These are phyloP conservation scores for Rosa persica DNA, from an alignment of 306 rosid species.

Conservation along the genomic window DNA sequence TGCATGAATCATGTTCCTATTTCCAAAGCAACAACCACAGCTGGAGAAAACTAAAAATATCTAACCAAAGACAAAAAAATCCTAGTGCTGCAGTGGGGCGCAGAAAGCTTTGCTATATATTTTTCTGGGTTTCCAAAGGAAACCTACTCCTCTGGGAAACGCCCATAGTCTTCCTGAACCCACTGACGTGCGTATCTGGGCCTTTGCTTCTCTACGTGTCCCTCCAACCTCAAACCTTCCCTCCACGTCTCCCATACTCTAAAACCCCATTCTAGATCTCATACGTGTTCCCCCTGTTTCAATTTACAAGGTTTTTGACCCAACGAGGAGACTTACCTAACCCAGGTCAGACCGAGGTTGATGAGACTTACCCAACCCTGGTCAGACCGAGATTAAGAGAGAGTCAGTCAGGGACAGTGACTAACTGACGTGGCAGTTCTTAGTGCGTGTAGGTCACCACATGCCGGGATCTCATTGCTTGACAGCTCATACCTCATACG, in stretches of 20 bases:
- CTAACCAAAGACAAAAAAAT: not conserved
- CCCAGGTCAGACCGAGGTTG: not conserved
- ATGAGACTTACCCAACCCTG: no score
- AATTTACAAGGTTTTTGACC: not conserved
- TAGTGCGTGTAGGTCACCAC: conserved; percentile 11
- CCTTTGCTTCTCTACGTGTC: conserved; percentile 7
- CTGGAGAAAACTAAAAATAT: not conserved
- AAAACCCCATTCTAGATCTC: not conserved
- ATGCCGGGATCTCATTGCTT: conserved; percentile 1
- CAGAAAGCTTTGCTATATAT: not conserved
- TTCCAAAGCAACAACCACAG: conserved; percentile 4
- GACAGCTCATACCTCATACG: conserved; percentile 17
- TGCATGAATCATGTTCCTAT: not conserved
- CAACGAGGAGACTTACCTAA: not conserved
- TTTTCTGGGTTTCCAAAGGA: not conserved
- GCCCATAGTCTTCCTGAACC: not conserved
- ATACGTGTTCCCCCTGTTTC: not conserved
- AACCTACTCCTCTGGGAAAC: not conserved
- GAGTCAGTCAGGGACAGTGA: not conserved
- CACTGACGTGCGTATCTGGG: not conserved
- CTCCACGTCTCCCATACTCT: conserved; percentile 4
- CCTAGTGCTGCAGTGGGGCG: not conserved
- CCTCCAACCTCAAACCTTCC: not conserved
- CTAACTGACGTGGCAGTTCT: conserved; percentile 3
- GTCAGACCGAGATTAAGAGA: not conserved